Percentiles rank a stretch among this genome's conserved stretches.
These are phyloP conservation scores for Silene latifolia DNA, from an alignment of 148 eudicot genomes.

Conservation along the genomic window DNA sequence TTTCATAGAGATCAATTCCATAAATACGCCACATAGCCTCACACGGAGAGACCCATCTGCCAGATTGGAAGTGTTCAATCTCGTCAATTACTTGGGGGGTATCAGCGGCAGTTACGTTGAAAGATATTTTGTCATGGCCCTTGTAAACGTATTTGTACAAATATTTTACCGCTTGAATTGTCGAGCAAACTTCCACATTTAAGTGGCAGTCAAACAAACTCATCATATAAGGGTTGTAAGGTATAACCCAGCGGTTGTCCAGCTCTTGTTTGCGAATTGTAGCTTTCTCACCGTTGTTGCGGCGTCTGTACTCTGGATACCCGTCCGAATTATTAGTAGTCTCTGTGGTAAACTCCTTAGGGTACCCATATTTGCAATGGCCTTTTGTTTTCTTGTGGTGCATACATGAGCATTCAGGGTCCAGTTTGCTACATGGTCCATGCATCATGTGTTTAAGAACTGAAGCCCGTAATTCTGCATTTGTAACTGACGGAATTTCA, in stretches of 20 bases:
- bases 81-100: neutral
- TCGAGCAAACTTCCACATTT: neutral
- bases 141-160: too few relatives aligned
- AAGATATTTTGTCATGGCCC: neutral
- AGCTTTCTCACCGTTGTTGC: neutral
- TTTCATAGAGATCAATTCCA: neutral
- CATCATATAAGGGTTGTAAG: neutral
- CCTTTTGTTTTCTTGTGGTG: neutral
- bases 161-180: neutral
- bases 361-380: neutral
- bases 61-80: neutral
- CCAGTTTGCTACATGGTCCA: neutral
- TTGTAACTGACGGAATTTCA: neutral
- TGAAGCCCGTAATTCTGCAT: neutral
- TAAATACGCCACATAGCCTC: neutral
- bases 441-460: slow-evolving; percentile 11
- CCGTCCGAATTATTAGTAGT: neutral
- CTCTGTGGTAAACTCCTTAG: neutral
- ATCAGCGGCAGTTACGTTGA: neutral
- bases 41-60: neutral
- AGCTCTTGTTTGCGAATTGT: neutral
- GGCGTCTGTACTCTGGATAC: neutral
- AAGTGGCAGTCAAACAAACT: neutral
- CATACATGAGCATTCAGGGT: neutral
- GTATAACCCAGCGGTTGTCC: slow-evolving; percentile 1